Conservation (phyloP, 1,284 basidiomycete species). For the Trichosporon asahii region DNA sequence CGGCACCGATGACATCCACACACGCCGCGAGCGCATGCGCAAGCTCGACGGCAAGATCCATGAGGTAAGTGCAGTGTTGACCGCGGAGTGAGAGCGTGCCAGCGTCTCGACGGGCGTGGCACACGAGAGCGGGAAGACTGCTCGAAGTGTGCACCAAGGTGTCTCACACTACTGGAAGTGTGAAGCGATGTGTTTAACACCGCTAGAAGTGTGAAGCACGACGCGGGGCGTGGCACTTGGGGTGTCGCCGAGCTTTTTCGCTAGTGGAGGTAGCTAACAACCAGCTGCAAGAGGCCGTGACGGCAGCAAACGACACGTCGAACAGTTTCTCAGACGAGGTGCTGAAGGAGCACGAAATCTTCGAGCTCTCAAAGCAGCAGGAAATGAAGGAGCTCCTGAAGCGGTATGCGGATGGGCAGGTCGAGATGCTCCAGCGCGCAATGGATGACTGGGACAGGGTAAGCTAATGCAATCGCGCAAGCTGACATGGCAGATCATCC, state of each 20-base stretch:
- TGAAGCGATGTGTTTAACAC: no score
- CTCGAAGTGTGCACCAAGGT: no score
- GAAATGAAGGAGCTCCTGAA: conserved; percentile 95
- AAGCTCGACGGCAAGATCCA: conserved; percentile 91
- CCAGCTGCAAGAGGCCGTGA: conserved; percentile 92
- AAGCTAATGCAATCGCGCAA: conserved; percentile 8
- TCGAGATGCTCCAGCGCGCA: conserved; percentile 85
- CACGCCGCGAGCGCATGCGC: conserved; percentile 77
- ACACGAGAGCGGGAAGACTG: background rate
- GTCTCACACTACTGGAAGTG: no score
- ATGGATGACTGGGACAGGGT: conserved; percentile 84
- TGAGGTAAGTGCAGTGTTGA: conserved; percentile 62
- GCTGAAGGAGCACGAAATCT: conserved; percentile 80
- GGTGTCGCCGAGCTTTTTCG: background rate
- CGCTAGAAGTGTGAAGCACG: no score
- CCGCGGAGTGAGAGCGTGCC: background rate
- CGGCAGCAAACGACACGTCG: conserved; percentile 88
- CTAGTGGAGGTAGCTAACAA: background rate
- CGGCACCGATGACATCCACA: conserved; percentile 89
- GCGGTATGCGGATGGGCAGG: conserved; percentile 86
- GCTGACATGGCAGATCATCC: conserved; percentile 59
- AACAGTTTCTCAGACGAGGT: conserved; percentile 94
- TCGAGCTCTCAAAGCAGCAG: conserved; percentile 81
- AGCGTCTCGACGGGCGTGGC: background rate
- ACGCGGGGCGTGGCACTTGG: no score